phyloP scores from a whole-genome alignment of 192 early-diverging fungal species.

The Dissophora ornata region DNA sequence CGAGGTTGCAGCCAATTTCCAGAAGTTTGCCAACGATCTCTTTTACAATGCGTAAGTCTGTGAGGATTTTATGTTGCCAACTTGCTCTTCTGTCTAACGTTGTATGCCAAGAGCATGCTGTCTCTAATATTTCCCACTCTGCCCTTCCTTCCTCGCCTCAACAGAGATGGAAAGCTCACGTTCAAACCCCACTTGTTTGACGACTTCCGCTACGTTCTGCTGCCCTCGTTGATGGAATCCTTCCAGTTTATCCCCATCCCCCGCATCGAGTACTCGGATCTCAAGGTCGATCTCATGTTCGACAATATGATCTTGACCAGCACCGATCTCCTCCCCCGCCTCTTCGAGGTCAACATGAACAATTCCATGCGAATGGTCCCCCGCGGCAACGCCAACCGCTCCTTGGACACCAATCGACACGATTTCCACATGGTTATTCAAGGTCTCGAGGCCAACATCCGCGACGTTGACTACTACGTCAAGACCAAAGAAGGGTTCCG shows the following conservation, averaged over 20 bases:
- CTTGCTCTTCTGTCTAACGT: not conserved
- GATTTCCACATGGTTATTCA: slow-evolving; percentile 44
- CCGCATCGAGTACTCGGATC: slow-evolving; percentile 59
- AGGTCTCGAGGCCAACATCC: slow-evolving; percentile 51
- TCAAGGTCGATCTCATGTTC: slow-evolving; percentile 54
- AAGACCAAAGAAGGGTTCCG: slow-evolving; percentile 57
- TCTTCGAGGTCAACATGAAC: slow-evolving; percentile 52
- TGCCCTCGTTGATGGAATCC: slow-evolving; percentile 56
- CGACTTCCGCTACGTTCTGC: slow-evolving; percentile 53
- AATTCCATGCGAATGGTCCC: slow-evolving; percentile 53
- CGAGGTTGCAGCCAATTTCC: slow-evolving; percentile 39
- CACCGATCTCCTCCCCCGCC: slow-evolving; percentile 49
- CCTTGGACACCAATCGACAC: slow-evolving; percentile 31
- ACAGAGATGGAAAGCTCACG: slow-evolving; percentile 46
- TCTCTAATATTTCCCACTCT: not conserved
- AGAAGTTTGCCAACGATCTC: slow-evolving; percentile 45
- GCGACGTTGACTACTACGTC: slow-evolving; percentile 54
- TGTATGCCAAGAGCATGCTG: not conserved
- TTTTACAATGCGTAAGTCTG: slow-evolving; percentile 54
- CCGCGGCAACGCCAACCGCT: slow-evolving; percentile 32
- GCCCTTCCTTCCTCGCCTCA: not conserved
- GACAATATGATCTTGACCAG: slow-evolving; percentile 58
- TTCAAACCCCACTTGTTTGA: slow-evolving; percentile 61
- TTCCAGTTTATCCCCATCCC: slow-evolving; percentile 59
- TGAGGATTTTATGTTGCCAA: not conserved